These are phyloP conservation scores for Verticillium nubilum DNA, from an alignment of 2,329 filamentous ascomycete species.

Conservation along the genomic window DNA sequence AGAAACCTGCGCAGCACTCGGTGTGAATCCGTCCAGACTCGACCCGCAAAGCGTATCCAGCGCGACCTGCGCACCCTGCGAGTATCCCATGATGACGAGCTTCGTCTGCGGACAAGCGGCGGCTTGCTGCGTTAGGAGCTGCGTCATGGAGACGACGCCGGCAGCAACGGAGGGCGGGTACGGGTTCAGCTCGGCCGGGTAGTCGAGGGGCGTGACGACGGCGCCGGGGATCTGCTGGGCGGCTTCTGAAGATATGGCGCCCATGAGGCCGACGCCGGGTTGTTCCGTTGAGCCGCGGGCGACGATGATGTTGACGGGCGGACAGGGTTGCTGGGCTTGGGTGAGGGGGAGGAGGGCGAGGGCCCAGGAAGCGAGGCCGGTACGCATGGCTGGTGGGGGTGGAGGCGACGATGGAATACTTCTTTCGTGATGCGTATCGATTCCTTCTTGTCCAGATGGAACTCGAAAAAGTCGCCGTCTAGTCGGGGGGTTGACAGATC, in stretches of 20 bases:
- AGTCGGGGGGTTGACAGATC: background rate
- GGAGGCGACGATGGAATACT: too few relatives aligned
- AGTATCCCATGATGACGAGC: slow-evolving; percentile 35
- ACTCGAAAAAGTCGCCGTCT: background rate
- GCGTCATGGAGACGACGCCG: slow-evolving; percentile 24
- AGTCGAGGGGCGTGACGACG: slow-evolving; percentile 26
- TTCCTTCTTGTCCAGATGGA: too few relatives aligned
- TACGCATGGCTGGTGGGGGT: background rate
- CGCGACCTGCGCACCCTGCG: slow-evolving; percentile 33
- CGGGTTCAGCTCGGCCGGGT: slow-evolving; percentile 27
- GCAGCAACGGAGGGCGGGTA: slow-evolving; percentile 28
- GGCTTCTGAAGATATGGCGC: slow-evolving; percentile 24
- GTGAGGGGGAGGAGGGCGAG: slow-evolving; percentile 16
- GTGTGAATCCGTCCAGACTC: background rate
- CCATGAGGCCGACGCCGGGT: slow-evolving; percentile 26
- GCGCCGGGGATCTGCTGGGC: slow-evolving; percentile 26
- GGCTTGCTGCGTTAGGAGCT: slow-evolving; percentile 24
- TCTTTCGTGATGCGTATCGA: fast-evolving
- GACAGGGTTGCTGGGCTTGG: slow-evolving; percentile 21
- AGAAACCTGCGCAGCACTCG: background rate
- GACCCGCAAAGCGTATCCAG: slow-evolving; percentile 29
- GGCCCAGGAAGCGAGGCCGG: background rate
- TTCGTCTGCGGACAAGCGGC: slow-evolving; percentile 30
- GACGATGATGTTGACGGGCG: slow-evolving; percentile 31
- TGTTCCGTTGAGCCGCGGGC: slow-evolving; percentile 31